These are phyloP conservation scores for Syzygium malaccense DNA, from an alignment of 441 rosid genomes.

Conservation along the genomic window DNA sequence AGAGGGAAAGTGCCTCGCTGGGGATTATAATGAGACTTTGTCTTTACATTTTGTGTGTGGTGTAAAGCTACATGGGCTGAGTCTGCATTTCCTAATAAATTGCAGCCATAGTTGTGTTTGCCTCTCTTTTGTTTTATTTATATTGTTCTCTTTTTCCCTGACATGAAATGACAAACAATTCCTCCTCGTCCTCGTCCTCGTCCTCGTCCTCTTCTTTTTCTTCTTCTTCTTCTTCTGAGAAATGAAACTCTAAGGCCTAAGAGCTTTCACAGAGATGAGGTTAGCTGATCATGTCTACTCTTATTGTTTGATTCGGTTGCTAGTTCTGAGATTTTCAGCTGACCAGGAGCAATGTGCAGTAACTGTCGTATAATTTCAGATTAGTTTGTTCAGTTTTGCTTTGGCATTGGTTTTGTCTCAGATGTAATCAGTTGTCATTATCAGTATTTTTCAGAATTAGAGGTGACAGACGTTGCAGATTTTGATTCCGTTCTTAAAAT, in stretches of 20 bases:
- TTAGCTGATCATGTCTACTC: background rate
- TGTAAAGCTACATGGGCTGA: background rate
- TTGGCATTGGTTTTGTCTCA: background rate
- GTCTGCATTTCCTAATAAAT: background rate
- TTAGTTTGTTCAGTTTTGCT: background rate
- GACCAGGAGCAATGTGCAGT: background rate
- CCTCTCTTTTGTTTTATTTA: background rate
- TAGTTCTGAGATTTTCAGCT: background rate
- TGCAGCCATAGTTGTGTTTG: background rate
- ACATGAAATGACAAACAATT: background rate
- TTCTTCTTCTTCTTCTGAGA: background rate
- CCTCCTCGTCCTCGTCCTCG: background rate
- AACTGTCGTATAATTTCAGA: background rate
- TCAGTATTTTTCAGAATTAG: background rate
- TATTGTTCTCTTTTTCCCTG: background rate
- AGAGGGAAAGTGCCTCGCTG: background rate
- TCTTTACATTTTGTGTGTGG: slow-evolving; percentile 4
- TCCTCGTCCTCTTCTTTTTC: background rate
- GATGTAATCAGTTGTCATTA: background rate
- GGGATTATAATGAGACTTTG: slow-evolving; percentile 7
- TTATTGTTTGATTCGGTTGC: background rate
- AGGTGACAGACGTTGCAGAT: background rate
- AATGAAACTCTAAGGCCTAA: background rate
- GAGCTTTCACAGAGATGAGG: background rate
- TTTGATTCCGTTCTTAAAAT: background rate